Conservation (phyloP, 163 green algal genomes). For the Picocystis sp. region DNA sequence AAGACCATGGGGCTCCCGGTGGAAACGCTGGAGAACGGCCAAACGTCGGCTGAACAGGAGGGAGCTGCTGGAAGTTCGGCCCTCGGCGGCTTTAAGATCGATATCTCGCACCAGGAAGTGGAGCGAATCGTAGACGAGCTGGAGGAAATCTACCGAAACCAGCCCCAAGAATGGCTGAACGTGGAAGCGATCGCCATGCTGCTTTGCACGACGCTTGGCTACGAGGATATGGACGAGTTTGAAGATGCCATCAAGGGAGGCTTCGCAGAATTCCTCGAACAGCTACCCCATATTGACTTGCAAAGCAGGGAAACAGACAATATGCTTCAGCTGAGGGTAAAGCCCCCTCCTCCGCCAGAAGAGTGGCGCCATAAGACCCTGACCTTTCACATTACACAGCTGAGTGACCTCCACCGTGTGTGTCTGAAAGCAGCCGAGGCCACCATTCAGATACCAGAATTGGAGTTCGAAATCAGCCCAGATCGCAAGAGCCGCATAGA, state of each 20-base stretch:
- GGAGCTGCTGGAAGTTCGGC: no score
- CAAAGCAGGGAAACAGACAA: constrained; percentile 13
- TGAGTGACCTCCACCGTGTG: constrained; percentile 30
- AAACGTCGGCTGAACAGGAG: no score
- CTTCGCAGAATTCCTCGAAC: constrained; percentile 38
- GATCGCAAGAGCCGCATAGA: constrained; percentile 45
- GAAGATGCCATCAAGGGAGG: constrained; percentile 46
- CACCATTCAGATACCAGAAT: constrained; percentile 36
- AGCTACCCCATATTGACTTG: constrained; percentile 35
- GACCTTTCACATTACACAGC: constrained; percentile 23
- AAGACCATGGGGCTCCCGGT: no score
- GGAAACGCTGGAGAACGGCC: no score
- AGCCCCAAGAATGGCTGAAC: constrained; percentile 5
- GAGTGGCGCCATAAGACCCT: constrained; percentile 30
- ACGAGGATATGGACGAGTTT: constrained; percentile 53
- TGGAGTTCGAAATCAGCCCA: constrained; percentile 49
- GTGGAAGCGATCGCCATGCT: constrained; percentile 8
- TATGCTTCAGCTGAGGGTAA: constrained; percentile 14
- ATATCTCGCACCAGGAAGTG: constrained; percentile 19
- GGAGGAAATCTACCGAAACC: constrained; percentile 11
- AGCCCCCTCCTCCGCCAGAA: constrained; percentile 19
- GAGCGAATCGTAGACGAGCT: constrained; percentile 15
- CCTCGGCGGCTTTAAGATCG: constrained; percentile 1
- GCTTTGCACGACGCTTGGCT: constrained; percentile 16
- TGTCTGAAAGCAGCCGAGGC: constrained; percentile 32